These are phyloP conservation scores for Arabis alpina DNA, from an alignment of 345 rosid species.

Conservation along the genomic window DNA sequence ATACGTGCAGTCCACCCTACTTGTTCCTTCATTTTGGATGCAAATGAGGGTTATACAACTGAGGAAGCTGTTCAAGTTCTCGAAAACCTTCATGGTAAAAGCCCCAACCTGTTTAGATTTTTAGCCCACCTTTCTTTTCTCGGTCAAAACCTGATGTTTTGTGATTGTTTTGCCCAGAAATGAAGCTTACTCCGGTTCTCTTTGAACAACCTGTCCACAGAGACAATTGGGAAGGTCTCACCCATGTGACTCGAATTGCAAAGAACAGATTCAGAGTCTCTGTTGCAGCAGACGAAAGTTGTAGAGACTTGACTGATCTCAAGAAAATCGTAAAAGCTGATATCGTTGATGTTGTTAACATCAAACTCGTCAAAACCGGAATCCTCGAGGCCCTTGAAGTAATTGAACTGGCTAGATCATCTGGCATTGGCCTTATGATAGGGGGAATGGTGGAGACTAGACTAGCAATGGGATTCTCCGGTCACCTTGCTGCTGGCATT, in stretches of 20 bases:
- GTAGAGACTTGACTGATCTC: conserved; percentile 69
- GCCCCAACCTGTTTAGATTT: no score
- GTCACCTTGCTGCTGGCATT: conserved; percentile 91
- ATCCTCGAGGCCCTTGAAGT: conserved; percentile 78
- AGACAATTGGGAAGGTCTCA: conserved; percentile 96
- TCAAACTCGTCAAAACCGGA: conserved; percentile 90
- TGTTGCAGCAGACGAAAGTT: conserved; percentile 97
- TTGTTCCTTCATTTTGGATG: conserved; percentile 88
- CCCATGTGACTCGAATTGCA: conserved; percentile 67
- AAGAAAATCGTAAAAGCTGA: conserved; percentile 65
- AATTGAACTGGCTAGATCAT: conserved; percentile 65
- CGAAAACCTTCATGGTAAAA: conserved; percentile 68
- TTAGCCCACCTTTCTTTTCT: no score
- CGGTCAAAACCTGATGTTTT: background rate
- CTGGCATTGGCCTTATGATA: conserved; percentile 78
- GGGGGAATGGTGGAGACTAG: conserved; percentile 99
- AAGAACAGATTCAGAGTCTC: conserved; percentile 69
- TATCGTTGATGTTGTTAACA: conserved; percentile 73
- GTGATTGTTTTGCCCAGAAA: conserved; percentile 51
- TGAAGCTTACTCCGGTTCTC: conserved; percentile 88
- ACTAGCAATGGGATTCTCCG: conserved; percentile 93
- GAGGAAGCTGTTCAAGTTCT: conserved; percentile 86
- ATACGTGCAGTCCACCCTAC: conserved; percentile 74
- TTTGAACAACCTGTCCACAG: conserved; percentile 92
- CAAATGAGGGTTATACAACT: conserved; percentile 86